Evolutionary conservation across 352 stramenopile species (phyloP), one percentile per base, ranked within the genome.

Genomic region (Poterioochromonas sp.): DNA sequence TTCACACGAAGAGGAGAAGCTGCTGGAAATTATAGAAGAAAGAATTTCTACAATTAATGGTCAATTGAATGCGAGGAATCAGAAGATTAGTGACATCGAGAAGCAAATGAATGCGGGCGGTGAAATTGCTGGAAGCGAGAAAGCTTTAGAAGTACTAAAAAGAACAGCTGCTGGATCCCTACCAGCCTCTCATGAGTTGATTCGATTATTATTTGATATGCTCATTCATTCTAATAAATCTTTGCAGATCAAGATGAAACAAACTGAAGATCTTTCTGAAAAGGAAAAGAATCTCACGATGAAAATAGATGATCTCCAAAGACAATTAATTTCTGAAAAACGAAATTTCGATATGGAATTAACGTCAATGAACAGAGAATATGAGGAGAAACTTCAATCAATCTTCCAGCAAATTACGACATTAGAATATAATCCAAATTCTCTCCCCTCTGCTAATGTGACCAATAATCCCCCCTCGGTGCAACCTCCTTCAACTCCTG

Each of bases 201-300:
- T 78, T 32, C 71, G 47, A 15, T 15, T 68, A 12, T 29, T 78
- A 39, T 68, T 78, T 44, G 71, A 78, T 65, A 78, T 78, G 43
- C 34, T 78, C 3, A 40, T 78, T 34, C 2, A 5, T 15, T 43
- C 71, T 29, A 37, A 53, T 8, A 41, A 44, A 5, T 3, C 71
- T 15, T 2, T 40, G n/a, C 1, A 3, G 11, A 54, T 15, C 32
- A 37, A 44, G 2, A 47, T 49, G 41, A 11, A 58, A 32, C 2
- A 68, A 53, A 34, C 12, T 34, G 54, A 78, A 34, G 5, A 35
- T 22, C 35, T 51, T 34, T 1, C 34, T 18, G 20, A 78, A 44
- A 63, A 53, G 20, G 47, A 78, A 37, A 51, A 47, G 41, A 15
- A 32, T 34, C 35, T 54, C 3, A 3, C 0, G 12, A 1, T 20